phyloP scores from a whole-genome alignment of 1,139 yeast species.

The Candida labiduridarum region DNA sequence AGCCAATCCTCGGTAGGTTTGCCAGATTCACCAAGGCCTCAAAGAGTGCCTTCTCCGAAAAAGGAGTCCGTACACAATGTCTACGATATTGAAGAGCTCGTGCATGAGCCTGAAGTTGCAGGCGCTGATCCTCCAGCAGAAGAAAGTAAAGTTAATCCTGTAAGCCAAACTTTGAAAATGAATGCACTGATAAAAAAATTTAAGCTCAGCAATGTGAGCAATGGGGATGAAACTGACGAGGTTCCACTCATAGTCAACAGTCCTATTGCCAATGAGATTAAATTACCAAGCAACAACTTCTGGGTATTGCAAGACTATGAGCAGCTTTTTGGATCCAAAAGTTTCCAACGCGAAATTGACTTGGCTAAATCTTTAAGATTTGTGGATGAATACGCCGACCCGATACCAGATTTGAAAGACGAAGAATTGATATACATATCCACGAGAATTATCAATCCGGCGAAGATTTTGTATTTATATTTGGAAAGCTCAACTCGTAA shows the following conservation, averaged over 20 bases:
- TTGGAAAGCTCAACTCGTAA: slow-evolving; percentile 6
- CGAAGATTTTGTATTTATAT: slow-evolving; percentile 10
- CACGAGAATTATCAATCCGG: slow-evolving; percentile 16
- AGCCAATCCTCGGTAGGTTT: not conserved
- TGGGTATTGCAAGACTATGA: slow-evolving; percentile 17
- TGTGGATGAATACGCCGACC: slow-evolving; percentile 5
- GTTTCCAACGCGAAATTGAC: slow-evolving; percentile 12
- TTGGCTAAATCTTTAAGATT: slow-evolving; percentile 15
- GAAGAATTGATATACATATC: slow-evolving; percentile 14
- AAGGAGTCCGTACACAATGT: not conserved
- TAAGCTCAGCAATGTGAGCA: slow-evolving; percentile 8
- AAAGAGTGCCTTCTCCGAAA: not conserved
- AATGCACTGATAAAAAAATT: slow-evolving; percentile 13
- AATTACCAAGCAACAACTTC: slow-evolving; percentile 6
- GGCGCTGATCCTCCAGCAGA: not conserved
- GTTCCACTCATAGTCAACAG: slow-evolving; percentile 11
- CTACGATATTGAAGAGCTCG: not conserved
- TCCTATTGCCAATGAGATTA: slow-evolving; percentile 4
- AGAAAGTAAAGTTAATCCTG: slow-evolving; percentile 12
- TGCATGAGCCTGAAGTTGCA: slow-evolving; percentile 1
- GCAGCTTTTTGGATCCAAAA: slow-evolving; percentile 13
- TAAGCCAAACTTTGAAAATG: slow-evolving; percentile 11
- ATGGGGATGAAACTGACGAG: slow-evolving; percentile 1
- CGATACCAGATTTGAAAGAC: slow-evolving; percentile 8
- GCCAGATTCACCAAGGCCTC: not conserved